Percentiles rank a stretch among this genome's conserved stretches.
Evolutionary conservation across 192 early-diverging fungal species (phyloP).

Genomic region (Linnemannia exigua): DNA sequence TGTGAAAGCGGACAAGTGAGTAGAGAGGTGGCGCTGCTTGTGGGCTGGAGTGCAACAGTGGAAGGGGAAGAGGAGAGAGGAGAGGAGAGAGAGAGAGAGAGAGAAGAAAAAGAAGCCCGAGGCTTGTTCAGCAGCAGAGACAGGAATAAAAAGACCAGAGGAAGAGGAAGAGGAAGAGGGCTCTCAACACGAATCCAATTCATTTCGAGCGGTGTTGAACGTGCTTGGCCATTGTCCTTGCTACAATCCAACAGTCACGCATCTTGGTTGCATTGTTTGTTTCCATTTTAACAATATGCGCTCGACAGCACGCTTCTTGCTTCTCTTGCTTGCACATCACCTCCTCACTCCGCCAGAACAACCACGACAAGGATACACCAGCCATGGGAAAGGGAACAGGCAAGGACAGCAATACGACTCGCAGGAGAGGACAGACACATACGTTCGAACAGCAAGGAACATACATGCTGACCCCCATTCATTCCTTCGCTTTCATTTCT

Average conservation of each 20-base stretch:
- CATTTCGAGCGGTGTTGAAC: not conserved
- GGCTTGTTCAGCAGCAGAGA: not conserved
- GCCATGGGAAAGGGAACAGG: constrained; percentile 58
- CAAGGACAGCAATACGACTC: constrained; percentile 1
- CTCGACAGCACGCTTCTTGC: not conserved
- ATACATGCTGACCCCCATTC: not conserved
- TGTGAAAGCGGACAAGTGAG: not conserved
- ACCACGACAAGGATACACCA: not conserved
- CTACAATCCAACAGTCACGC: not conserved
- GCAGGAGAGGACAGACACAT: not conserved
- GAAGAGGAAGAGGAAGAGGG: too few relatives aligned
- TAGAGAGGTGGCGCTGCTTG: not conserved
- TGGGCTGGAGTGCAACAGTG: not conserved
- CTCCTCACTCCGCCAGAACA: not conserved
- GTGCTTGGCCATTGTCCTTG: not conserved
- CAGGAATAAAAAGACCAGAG: not conserved
- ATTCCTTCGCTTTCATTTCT: not conserved
- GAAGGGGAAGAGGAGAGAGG: constrained; percentile 16
- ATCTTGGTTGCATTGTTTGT: not conserved
- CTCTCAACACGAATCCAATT: not conserved
- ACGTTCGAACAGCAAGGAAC: too few relatives aligned
- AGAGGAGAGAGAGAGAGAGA: constrained; percentile 8
- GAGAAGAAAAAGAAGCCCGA: not conserved
- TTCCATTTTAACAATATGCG: not conserved
- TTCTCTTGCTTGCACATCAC: not conserved